Base-by-base conservation (phyloP, 1,139 yeast genomes). In the Schwanniomyces etchellsii region DNA sequence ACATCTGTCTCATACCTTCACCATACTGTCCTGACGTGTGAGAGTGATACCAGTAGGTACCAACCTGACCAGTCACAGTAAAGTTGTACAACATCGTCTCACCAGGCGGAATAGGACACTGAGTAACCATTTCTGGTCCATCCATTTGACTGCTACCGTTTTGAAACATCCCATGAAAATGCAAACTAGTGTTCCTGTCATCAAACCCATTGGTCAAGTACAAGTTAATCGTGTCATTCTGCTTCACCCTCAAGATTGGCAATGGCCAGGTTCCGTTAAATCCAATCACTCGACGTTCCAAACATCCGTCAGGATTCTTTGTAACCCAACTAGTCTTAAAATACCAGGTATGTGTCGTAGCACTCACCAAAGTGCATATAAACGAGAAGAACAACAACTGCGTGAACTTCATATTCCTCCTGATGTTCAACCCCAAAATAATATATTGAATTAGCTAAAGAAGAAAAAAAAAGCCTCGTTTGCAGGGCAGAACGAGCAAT, bases 1-100 rank as follows among this genome's bases (percentile, higher is more conserved):
- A 70, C 28, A 80, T 63, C n/a, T 80, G 88, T 50, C 93, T 70
- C 54, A 81, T 59, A 26, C 93, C 93, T 50, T 82, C 93, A 42
- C 83, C 78, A 43, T 79, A 80, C 53, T 82, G 91, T 24, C 85
- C 70, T 1, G 80, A 77, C 29, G 83, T 70, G 49, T 82, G 93
- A n/a, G 88, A 77, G 51, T 82, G 93, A 55, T 81, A 81, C 93
- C 91, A 82, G 53, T 64, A 82, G 9, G 86, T 74, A 28, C 93
- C 93, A 5, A 69, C 73, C 55, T 82, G 89, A 34, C 73, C 69
- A 18, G 61, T 64, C 20, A 80, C 78, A 3, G 77, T 72, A 47
- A 82, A 81, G 50, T 74, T 81, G 54, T 81, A 82, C 21, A 75
- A 49, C 47, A 70, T 72, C 2, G 84, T 68, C 35, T 66, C 70